Base-by-base conservation (phyloP, 225 moss, liverwort and hornwort species). In the Pseudisothecium myosuroides region DNA sequence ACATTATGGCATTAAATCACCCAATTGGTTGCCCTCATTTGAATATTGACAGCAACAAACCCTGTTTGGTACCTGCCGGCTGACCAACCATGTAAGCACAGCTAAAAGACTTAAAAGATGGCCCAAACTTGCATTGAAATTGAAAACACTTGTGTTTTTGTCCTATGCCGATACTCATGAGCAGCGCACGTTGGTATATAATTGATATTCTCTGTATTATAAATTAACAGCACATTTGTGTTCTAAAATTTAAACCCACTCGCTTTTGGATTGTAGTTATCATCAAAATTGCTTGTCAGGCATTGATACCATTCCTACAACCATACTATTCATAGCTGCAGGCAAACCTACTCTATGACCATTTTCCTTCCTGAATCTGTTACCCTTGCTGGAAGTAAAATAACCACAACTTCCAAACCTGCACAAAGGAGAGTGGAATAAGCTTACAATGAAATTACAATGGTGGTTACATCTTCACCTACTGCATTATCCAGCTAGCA, bases 271-370 rank as follows among this genome's bases (percentile, higher is more conserved):
- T n/a, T 62, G 56, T 63, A 47, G 58, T 22, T 41, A 76, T 71
- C 58, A 72, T 86, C 80, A 88, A 90, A 92, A 88, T 80, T 89
- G 83, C 65, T 79, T 28, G 83, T 86, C 66, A 89, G 59, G 89
- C 87, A 60, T 76, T 68, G 31, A 56, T 84, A 84, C 76, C 87
- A 84, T 83, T 84, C 68, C 76, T 56, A 87, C 20, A 76, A 73
- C 55, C 80, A 28, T 81, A 87, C 63, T 84, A 41, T 36, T 76
- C 60, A 82, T 88, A 82, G 66, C 61, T 45, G 45, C 32, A 77
- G 78, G 82, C 50, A 86, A 78, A 74, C 45, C 65, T 87, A 77
- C 60, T 55, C 41, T 75, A 79, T 8, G 62, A 76, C 69, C 13
- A 18, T 56, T 74, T 45, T 77, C 56, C 65, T 71, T 60, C 77